Conservation (phyloP, 345 rosid species). For the Dipteronia sinensis region DNA sequence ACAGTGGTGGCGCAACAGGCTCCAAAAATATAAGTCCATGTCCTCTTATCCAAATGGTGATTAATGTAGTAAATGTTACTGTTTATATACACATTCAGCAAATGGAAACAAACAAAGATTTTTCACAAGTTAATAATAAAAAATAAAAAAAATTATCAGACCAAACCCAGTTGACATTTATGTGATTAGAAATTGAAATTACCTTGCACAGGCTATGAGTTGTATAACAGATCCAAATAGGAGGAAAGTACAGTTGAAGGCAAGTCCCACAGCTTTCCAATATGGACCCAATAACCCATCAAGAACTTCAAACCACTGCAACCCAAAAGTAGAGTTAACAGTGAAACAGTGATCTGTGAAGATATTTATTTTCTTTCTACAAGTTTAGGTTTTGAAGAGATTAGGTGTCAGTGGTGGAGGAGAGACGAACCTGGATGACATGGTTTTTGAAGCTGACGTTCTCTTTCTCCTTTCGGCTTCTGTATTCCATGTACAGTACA, state of each 20-base stretch:
- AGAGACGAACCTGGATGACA: conserved; percentile 67
- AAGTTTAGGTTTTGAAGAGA: conserved; percentile 23
- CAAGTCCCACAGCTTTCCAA: conserved; percentile 96
- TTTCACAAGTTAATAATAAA: not conserved
- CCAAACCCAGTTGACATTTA: not conserved
- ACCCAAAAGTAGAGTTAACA: not conserved
- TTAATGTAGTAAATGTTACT: conserved; percentile 98
- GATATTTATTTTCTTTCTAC: conserved; percentile 3
- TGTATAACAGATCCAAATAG: conserved; percentile 98
- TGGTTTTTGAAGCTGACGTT: conserved; percentile 94
- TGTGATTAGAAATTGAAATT: not conserved
- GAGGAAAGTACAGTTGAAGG: conserved; percentile 97
- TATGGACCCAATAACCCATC: conserved; percentile 92
- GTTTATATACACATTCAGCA: conserved; percentile 9
- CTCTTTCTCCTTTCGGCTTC: conserved; percentile 93
- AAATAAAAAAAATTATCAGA: not conserved
- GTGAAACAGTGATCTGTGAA: conserved; percentile 3
- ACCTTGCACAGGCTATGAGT: conserved; percentile 99
- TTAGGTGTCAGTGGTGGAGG: conserved; percentile 21
- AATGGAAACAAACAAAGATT: not conserved
- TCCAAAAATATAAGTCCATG: conserved; percentile 99
- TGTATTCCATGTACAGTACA: conserved; percentile 89
- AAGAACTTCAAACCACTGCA: conserved; percentile 98
- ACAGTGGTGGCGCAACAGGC: conserved; percentile 99
- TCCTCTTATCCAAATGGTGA: conserved; percentile 93